Base-by-base conservation (phyloP, 129 eudicot genomes). In the Tagetes patula region DNA sequence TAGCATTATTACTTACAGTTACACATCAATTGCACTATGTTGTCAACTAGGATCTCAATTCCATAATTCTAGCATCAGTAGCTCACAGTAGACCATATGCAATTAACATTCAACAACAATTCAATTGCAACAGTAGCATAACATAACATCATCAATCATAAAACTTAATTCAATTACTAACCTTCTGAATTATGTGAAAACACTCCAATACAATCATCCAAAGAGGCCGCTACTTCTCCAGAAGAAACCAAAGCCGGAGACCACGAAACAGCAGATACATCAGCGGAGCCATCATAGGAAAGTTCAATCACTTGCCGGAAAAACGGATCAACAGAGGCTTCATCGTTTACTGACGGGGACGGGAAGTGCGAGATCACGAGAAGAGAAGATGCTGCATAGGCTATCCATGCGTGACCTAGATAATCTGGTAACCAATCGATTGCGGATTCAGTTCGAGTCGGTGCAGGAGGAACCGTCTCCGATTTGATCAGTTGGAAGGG, bases 361-460 rank as follows among this genome's bases (percentile, higher is more conserved):
- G 96, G 96, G 30, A 90, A 76, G 79, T 94, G 96, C 66, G 97
- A 88, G 78, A 94, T 90, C 73, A 94, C 97, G 14, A 90, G 78
- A 69, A 94, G 99, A 62, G 99, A 87, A 3, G 91, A 79, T 30
- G 97, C 93, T 45, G 91, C 96, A 70, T 94, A 94, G n/a, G 99
- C 99, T 69, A 94, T 71, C 99, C 99, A 94, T 64, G 99, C 82
- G 87, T 86, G 83, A 1, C 93, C 91, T 65, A 84, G 79, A 81
- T 90, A 94, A 66, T 94, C 88, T 53, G 86, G 87, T 12, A 88
- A 40, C 89, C 96, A 90, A 50, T 90, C 96, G 56, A 84, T 64
- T 54, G 79, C 72, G 65, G 92, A 72, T 58, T 68, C 82, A 71
- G 85, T 48, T 73, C 80, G 77, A 74, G 69, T 78, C n/a, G 92